Evolutionary conservation across 73 alveolate genomes (phyloP), one percentile per base, ranked within the genome.

Genomic region (Halteria grandinella): DNA sequence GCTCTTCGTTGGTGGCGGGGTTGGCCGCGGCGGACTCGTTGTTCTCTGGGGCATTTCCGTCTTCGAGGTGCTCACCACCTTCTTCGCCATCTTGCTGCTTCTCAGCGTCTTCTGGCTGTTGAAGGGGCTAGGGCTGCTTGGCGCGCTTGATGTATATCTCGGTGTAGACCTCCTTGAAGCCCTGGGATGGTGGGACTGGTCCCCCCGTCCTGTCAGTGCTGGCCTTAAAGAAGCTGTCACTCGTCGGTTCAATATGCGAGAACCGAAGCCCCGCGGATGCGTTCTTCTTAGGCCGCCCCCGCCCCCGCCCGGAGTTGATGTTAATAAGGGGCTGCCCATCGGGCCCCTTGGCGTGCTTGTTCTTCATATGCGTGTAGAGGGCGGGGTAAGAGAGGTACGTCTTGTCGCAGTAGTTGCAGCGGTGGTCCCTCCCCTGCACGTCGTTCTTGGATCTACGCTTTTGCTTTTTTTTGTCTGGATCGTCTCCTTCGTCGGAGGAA

Each of bases 371-470:
- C 32, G 99, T 95, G 71, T 95, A 95, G 25, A 95, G 89, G 1
- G 99, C 99, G 36, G 99, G 99, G 72, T 95, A 95, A 6, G 96
- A 81, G 49, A 95, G 79, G 84, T 95, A 95, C 34, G 95, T 87
- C 78, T 95, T 95, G 28, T 97, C 98, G 82, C 99, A 95, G 49
- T 48, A 50, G 17, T 94, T 96, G 81, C 99, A 95, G 49, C 60
- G 83, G 83, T 89, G 90, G 69, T 90, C 95, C 21, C 99, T 54
- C 8, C 71, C 83, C 29, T 66, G 80, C 11, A 66, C 80, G 21
- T 66, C 83, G 75, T 83, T 89, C 76, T 83, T 89, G 18, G 89
- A 83, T 45, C 95, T 24, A n/a, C 95, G 53, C 80, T 83, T 89
- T 53, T 49, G 53, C 85, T 64, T 75, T 53, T 57, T 58, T 23